Evolutionary conservation across 495 filamentous ascomycete species (phyloP).

Genomic region (Tuber microsphaerosporum): DNA sequence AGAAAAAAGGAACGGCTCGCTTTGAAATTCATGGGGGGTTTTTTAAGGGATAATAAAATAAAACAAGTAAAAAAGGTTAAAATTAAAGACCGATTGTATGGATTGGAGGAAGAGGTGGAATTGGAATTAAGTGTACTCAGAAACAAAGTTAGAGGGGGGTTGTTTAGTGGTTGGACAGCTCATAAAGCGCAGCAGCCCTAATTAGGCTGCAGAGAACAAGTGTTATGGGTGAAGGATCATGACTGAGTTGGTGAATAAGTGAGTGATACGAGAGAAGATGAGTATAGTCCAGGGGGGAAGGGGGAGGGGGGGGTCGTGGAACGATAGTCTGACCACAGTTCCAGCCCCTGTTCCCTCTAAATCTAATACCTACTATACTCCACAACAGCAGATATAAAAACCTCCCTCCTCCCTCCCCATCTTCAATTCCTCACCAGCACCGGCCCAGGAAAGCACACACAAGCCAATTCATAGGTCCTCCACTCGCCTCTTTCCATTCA

Average conservation of each 20-base stretch:
- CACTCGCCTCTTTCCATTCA: background rate
- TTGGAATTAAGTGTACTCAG: background rate
- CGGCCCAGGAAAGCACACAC: background rate
- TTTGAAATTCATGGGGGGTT: background rate
- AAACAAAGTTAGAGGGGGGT: background rate
- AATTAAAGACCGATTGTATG: background rate
- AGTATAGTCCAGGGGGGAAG: background rate
- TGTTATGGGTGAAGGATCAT: background rate
- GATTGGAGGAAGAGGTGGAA: background rate
- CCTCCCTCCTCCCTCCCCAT: background rate
- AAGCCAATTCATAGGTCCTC: background rate
- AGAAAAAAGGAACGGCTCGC: background rate
- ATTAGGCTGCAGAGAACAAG: background rate
- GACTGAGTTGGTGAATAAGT: background rate
- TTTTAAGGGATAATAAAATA: background rate
- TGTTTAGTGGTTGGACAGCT: background rate
- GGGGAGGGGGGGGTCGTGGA: background rate
- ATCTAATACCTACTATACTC: background rate
- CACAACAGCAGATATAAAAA: background rate
- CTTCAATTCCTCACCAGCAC: background rate
- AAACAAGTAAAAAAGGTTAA: background rate
- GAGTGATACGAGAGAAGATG: background rate
- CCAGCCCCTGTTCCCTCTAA: background rate
- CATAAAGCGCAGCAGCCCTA: background rate
- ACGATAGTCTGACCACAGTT: background rate